Conservation (phyloP, 2,329 filamentous ascomycete species). For the Ceratocystis alfenasii region DNA sequence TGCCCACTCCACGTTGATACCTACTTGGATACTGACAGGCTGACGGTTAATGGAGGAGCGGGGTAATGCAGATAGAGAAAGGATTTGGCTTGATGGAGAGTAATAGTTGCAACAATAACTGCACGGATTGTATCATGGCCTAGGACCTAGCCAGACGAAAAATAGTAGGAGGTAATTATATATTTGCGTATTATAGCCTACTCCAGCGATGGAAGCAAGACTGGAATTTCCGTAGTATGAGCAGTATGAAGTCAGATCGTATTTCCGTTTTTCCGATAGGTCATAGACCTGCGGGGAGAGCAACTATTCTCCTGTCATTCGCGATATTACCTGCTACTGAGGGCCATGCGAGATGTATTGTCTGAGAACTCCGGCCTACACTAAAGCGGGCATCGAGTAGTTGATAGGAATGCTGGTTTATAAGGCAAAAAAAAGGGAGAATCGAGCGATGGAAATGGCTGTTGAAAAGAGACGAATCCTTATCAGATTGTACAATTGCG, state of each 20-base stretch:
- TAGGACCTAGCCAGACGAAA: not conserved
- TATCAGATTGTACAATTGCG: constrained; percentile 8
- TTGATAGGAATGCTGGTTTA: not conserved
- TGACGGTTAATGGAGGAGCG: not conserved
- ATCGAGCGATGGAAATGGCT: not conserved
- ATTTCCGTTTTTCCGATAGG: not conserved
- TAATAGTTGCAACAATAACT: not conserved
- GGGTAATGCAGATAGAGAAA: not conserved
- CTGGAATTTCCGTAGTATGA: too few species aligned
- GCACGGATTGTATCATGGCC: constrained; percentile 3
- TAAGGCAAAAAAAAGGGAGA: not conserved
- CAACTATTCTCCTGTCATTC: not conserved
- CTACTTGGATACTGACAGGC: not conserved
- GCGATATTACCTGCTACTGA: too few species aligned
- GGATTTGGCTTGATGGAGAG: not conserved
- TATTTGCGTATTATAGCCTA: too few species aligned
- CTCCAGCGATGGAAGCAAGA: too few species aligned
- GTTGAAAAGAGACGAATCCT: not conserved
- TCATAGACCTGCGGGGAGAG: not conserved
- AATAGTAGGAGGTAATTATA: too few species aligned
- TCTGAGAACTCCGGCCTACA: not conserved
- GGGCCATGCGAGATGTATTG: not conserved
- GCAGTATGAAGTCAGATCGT: not conserved
- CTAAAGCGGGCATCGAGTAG: not conserved
- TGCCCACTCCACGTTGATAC: not conserved